Percentiles rank a stretch among this genome's conserved stretches.
Evolutionary conservation across 169 alveolate genomes (phyloP).

Genomic region (Babesia ovis): DNA sequence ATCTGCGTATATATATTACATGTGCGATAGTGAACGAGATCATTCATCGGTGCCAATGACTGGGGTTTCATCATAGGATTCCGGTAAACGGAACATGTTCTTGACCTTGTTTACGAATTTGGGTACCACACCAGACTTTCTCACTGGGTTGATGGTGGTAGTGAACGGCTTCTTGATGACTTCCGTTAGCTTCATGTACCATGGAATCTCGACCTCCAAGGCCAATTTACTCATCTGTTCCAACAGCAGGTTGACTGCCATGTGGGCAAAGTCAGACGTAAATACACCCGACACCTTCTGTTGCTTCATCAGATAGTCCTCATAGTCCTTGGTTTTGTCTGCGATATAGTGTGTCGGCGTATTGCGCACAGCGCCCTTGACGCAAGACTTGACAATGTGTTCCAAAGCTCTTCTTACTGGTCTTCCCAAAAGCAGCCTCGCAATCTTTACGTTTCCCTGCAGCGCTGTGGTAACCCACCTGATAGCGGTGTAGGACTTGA

Average conservation of each 20-base stretch:
- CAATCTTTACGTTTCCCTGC: not conserved
- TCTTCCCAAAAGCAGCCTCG: not conserved
- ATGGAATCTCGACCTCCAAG: not conserved
- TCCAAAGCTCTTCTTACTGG: not conserved
- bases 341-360: constrained; percentile 1
- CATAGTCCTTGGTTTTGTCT: not conserved
- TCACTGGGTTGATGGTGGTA: not conserved
- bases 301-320: not conserved
- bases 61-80: too few species aligned
- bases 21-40: too few species aligned
- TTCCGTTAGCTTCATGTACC: not conserved
- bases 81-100: too few species aligned
- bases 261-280: not conserved
- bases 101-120: too few species aligned
- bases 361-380: not conserved
- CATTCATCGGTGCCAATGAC: too few species aligned
- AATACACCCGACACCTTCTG: not conserved
- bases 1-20: too few species aligned
- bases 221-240: not conserved
- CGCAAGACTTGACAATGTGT: not conserved
- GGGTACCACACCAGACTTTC: too few species aligned
- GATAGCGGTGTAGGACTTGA: constrained; percentile 26
- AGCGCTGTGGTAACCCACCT: not conserved
- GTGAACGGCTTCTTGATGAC: not conserved
- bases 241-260: not conserved